phyloP scores from a whole-genome alignment of 208 protist species.

The Leishmania amazonensis region DNA sequence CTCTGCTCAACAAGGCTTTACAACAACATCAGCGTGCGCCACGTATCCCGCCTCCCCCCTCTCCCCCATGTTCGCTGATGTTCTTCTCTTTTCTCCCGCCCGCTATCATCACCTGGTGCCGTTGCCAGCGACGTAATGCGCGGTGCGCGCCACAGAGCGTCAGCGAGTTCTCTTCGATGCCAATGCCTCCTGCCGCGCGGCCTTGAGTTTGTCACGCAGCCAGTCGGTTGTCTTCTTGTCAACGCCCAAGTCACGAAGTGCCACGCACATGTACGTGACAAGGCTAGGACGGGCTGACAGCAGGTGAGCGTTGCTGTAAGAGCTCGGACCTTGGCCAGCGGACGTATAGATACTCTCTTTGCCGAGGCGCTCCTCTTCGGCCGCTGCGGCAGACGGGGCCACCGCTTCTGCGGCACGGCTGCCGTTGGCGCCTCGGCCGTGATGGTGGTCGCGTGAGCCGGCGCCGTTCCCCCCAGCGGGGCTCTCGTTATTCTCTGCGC shows the following conservation, averaged over 20 bases:
- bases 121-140: not conserved
- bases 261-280: slow-evolving; percentile 65
- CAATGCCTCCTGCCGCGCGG: slow-evolving; percentile 30
- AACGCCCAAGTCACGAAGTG: slow-evolving; percentile 71
- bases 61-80: not conserved
- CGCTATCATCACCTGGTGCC: not conserved
- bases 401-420: not conserved
- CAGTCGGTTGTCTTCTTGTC: slow-evolving; percentile 52
- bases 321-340: slow-evolving; percentile 40
- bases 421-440: slow-evolving; percentile 8
- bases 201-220: slow-evolving; percentile 46
- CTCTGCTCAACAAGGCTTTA: not conserved
- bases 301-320: slow-evolving; percentile 35
- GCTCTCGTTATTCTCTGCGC: slow-evolving; percentile 5
- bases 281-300: slow-evolving; percentile 44
- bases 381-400: not conserved
- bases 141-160: not conserved
- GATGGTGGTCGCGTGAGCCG: slow-evolving; percentile 2
- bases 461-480: not conserved
- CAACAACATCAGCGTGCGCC: not conserved
- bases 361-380: slow-evolving; percentile 1
- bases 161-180: slow-evolving; percentile 3
- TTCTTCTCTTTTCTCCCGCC: not conserved
- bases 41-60: not conserved
- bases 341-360: slow-evolving; percentile 49